phyloP scores from a whole-genome alignment of 257 asterid genomes.

The Solanum arcanum region DNA sequence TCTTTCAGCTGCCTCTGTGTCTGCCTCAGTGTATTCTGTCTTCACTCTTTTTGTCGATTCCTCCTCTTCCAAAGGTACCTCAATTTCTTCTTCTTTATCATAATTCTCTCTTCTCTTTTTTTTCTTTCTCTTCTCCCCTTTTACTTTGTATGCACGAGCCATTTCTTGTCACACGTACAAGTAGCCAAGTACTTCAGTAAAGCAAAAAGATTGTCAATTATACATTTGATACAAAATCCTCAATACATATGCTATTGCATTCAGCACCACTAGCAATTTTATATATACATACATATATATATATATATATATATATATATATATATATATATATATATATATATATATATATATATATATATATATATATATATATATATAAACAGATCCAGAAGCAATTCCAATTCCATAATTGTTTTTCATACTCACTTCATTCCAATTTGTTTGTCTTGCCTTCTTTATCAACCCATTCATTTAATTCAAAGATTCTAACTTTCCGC shows the following conservation, averaged over 20 bases:
- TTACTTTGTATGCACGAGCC: constrained; percentile 24
- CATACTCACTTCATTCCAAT: background rate
- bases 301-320: too few relatives aligned
- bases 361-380: too few relatives aligned
- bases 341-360: too few relatives aligned
- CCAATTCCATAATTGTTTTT: background rate
- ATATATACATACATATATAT: too few relatives aligned
- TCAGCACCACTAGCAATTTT: background rate
- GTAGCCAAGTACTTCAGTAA: background rate
- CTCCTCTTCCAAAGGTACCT: background rate
- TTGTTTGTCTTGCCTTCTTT: background rate
- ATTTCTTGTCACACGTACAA: background rate
- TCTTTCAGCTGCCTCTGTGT: too few relatives aligned
- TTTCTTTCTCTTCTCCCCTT: constrained; percentile 17
- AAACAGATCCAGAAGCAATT: background rate
- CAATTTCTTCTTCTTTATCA: constrained; percentile 14
- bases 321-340: too few relatives aligned
- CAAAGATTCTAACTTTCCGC: background rate
- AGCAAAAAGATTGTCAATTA: background rate
- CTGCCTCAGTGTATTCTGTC: too few relatives aligned
- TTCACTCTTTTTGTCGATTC: constrained; percentile 9
- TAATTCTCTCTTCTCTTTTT: constrained; percentile 16
- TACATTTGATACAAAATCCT: background rate
- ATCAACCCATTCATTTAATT: background rate
- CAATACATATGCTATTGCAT: background rate